These are phyloP conservation scores for Oenanthe sinensis DNA, from an alignment of 129 eudicot genomes.

Conservation along the genomic window DNA sequence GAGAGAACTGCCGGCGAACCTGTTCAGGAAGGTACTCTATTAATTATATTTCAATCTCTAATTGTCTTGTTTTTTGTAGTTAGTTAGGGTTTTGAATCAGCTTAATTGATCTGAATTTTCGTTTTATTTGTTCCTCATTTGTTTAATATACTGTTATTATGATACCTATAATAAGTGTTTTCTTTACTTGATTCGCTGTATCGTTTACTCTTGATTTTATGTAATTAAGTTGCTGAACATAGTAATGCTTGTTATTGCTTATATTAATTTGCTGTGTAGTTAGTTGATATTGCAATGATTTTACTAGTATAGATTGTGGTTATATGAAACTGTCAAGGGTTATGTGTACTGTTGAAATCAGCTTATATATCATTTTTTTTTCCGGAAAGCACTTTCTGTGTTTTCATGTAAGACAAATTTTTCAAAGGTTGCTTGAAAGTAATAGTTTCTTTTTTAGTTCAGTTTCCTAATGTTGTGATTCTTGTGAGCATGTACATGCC, in stretches of 20 bases:
- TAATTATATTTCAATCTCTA: constrained; percentile 10
- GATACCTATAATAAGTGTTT: neutral
- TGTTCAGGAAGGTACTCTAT: constrained; percentile 57
- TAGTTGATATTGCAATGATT: neutral
- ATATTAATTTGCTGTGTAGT: too few relatives aligned
- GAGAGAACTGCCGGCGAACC: constrained; percentile 91
- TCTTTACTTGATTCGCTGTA: neutral
- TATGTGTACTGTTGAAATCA: neutral
- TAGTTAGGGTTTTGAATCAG: constrained; percentile 21
- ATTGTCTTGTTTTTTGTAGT: constrained; percentile 2
- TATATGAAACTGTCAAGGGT: neutral
- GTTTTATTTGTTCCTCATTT: too few relatives aligned
- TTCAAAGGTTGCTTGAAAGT: neutral
- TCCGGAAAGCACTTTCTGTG: neutral
- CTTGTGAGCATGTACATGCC: too few relatives aligned
- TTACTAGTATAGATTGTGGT: neutral
- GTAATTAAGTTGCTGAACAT: neutral
- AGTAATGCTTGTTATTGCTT: neutral
- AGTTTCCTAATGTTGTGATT: neutral
- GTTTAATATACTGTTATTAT: neutral
- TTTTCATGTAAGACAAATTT: neutral
- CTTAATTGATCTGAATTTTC: neutral
- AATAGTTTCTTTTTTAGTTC: neutral
- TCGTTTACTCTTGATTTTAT: neutral
- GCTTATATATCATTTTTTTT: neutral